A percentile compares a stretch with the other conserved stretches of the same genome.
Evolutionary conservation across 1,284 basidiomycete species (phyloP).

Genomic region (Tausonia pullulans): DNA sequence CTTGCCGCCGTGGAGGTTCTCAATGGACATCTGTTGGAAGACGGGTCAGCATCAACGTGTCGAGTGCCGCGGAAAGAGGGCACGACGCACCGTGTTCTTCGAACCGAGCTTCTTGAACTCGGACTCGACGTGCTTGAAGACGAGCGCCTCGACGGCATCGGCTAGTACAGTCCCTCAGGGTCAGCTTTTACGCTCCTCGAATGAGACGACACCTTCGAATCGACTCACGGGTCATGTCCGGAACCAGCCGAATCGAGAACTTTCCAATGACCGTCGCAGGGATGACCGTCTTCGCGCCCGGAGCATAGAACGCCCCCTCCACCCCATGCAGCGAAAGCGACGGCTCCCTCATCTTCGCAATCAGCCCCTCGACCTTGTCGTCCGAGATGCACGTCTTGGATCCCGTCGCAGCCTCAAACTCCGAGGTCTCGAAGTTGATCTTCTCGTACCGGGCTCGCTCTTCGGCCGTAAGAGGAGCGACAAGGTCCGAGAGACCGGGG

Average conservation of each 20-base stretch:
- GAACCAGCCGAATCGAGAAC: constrained; percentile 79
- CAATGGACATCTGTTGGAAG: not conserved
- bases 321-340: constrained; percentile 91
- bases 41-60: not conserved
- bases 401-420: constrained; percentile 72
- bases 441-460: constrained; percentile 62
- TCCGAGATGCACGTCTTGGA: constrained; percentile 61
- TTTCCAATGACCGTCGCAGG: constrained; percentile 78
- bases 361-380: constrained; percentile 74
- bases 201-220: too few relatives aligned
- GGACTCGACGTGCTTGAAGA: constrained; percentile 55
- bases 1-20: constrained; percentile 55
- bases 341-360: constrained; percentile 75
- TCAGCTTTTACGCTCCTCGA: too few relatives aligned
- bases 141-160: constrained; percentile 57
- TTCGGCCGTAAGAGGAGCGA: constrained; percentile 59
- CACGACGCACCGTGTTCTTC: constrained; percentile 50
- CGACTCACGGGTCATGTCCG: constrained; percentile 58
- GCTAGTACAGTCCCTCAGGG: constrained; percentile 24
- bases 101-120: constrained; percentile 74
- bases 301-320: constrained; percentile 87
- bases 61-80: not conserved
- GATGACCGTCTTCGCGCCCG: constrained; percentile 90
- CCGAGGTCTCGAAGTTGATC: constrained; percentile 56
- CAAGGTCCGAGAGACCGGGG: constrained; percentile 83